A percentile compares a stretch with the other conserved stretches of the same genome.
These are phyloP conservation scores for Uronychia binucleata DNA, from an alignment of 73 alveolate genomes.

Conservation along the genomic window DNA sequence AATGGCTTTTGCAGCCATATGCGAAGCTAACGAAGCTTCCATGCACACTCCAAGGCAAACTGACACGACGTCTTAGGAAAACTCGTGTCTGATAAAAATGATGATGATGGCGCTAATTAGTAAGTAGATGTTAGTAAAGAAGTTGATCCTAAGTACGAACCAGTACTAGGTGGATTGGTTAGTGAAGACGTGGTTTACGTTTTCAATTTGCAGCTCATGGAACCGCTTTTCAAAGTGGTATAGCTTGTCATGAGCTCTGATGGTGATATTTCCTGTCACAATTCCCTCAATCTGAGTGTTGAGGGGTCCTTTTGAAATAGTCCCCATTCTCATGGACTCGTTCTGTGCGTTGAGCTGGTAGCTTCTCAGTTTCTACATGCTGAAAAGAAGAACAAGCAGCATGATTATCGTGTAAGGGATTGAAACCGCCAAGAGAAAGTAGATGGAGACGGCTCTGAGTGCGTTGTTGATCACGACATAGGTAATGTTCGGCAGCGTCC, in stretches of 20 bases:
- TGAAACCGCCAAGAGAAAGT: constrained; percentile 15
- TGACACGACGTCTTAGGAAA: background rate
- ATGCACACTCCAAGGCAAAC: background rate
- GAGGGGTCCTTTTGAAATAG: background rate
- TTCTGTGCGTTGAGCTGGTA: background rate
- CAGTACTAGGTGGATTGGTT: background rate
- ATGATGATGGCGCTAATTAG: background rate
- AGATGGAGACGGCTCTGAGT: constrained; percentile 25
- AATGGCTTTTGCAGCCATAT: background rate
- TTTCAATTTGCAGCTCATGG: background rate
- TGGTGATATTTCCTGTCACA: background rate
- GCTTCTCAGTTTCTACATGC: background rate
- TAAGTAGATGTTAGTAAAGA: background rate
- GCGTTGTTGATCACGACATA: constrained; percentile 14
- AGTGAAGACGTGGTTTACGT: background rate
- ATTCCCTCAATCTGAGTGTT: background rate
- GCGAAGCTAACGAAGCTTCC: background rate
- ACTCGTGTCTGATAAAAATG: too few relatives aligned
- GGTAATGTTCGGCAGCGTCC: constrained; percentile 12
- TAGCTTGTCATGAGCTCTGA: background rate
- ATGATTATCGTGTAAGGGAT: background rate
- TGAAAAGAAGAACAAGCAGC: background rate
- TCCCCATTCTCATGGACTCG: background rate
- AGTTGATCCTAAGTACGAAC: background rate
- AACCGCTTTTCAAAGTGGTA: background rate